Percentiles rank a stretch among this genome's conserved stretches.
phyloP scores from a whole-genome alignment of 306 rosid genomes.

The Casuarina cunninghamiana region DNA sequence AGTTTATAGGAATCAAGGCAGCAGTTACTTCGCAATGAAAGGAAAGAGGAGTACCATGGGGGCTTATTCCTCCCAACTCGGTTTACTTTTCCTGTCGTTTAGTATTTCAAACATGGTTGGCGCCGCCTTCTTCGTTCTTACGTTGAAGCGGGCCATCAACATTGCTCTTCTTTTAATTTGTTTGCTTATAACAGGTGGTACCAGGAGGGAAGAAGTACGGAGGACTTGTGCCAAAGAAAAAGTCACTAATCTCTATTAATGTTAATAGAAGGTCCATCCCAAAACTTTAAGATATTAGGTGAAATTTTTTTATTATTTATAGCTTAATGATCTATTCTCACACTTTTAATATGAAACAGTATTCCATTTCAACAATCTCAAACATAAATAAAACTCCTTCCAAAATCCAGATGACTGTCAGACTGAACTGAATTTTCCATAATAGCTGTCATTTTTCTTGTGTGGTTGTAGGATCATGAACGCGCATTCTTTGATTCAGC shows the following conservation, averaged over 20 bases:
- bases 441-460: neutral
- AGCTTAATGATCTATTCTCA: too few species aligned
- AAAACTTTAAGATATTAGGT: too few species aligned
- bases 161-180: too few species aligned
- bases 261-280: too few species aligned
- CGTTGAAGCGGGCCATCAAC: too few species aligned
- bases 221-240: conserved; percentile 80
- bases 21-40: neutral
- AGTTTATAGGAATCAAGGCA: neutral
- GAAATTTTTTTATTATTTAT: too few species aligned
- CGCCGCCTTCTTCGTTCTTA: too few species aligned
- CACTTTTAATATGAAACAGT: too few species aligned
- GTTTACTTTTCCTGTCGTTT: too few species aligned
- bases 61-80: too few species aligned
- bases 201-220: conserved; percentile 67
- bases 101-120: too few species aligned
- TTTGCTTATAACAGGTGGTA: conserved; percentile 34
- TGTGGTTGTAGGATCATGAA: conserved; percentile 57
- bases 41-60: neutral
- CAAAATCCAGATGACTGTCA: neutral
- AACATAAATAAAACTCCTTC: conserved; percentile 45
- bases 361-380: conserved; percentile 27
- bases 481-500: conserved; percentile 97
- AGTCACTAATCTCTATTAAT: conserved; percentile 51
- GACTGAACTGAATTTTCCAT: neutral